Evolutionary conservation across 2,329 filamentous ascomycete species (phyloP).

Genomic region (Ascochyta lentis): DNA sequence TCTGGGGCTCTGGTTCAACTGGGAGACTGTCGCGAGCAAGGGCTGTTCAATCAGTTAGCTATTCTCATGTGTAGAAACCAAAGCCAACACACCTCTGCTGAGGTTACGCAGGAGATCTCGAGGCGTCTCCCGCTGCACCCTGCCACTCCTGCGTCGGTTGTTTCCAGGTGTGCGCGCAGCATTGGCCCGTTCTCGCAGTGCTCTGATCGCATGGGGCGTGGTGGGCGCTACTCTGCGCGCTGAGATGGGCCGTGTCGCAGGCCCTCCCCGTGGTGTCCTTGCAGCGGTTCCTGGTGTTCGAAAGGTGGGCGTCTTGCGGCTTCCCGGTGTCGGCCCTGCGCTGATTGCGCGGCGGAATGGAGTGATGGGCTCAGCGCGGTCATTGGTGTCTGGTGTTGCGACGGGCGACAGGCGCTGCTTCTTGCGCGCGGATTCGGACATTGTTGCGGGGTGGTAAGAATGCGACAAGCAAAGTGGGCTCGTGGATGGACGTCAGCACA

Average conservation of each 20-base stretch:
- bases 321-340: conserved; percentile 42
- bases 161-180: conserved; percentile 60
- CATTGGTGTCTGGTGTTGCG: conserved; percentile 32
- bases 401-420: conserved; percentile 42
- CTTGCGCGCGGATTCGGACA: conserved; percentile 48
- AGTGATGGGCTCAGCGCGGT: conserved; percentile 35
- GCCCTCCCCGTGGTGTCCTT: conserved; percentile 44
- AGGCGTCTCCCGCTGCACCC: conserved; percentile 61
- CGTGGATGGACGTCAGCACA: conserved; percentile 28
- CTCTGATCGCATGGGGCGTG: conserved; percentile 63
- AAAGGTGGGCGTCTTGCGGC: conserved; percentile 39
- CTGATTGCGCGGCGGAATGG: conserved; percentile 46
- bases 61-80: neutral
- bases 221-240: conserved; percentile 53
- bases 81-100: conserved; percentile 54
- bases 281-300: conserved; percentile 44
- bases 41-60: conserved; percentile 40
- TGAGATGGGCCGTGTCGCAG: conserved; percentile 42
- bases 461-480: conserved; percentile 16
- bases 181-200: conserved; percentile 59
- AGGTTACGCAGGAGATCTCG: conserved; percentile 61
- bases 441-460: conserved; percentile 22
- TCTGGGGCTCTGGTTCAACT: conserved; percentile 56
- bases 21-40: conserved; percentile 58
- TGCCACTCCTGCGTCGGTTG: conserved; percentile 56